Evolutionary conservation across 345 rosid genomes (phyloP).

Genomic region (Rhizophora mangle): DNA sequence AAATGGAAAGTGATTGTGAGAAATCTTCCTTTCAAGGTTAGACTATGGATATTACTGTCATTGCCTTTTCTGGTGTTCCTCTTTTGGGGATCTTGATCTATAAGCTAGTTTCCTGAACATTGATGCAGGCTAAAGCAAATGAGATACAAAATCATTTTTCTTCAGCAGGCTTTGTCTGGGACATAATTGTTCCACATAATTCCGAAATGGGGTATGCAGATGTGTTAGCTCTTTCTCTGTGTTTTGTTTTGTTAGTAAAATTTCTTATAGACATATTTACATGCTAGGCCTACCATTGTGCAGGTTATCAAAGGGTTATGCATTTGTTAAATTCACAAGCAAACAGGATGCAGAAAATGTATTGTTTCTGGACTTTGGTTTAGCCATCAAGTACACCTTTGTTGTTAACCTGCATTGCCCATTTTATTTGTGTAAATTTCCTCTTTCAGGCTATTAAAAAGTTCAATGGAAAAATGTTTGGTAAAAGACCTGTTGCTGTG

Average conservation of each 20-base stretch:
- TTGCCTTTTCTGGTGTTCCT: slow-evolving; percentile 10
- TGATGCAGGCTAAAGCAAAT: slow-evolving; percentile 59
- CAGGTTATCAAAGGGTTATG: slow-evolving; percentile 91
- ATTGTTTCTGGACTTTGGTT: slow-evolving; percentile 25
- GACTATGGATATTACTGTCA: slow-evolving; percentile 13
- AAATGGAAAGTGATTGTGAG: slow-evolving; percentile 93
- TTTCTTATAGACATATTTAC: slow-evolving; percentile 5
- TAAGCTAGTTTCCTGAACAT: slow-evolving; percentile 12
- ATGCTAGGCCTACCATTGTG: slow-evolving; percentile 20
- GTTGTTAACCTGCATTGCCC: slow-evolving; percentile 5
- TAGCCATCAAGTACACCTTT: background rate
- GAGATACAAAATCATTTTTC: slow-evolving; percentile 64
- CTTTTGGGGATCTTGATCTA: slow-evolving; percentile 7
- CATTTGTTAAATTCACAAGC: slow-evolving; percentile 89
- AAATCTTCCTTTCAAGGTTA: slow-evolving; percentile 90
- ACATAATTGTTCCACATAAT: slow-evolving; percentile 70
- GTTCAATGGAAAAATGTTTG: slow-evolving; percentile 76
- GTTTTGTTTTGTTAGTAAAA: background rate
- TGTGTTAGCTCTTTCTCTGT: background rate
- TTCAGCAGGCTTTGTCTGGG: slow-evolving; percentile 90
- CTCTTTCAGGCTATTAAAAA: slow-evolving; percentile 72
- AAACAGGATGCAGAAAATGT: slow-evolving; percentile 88
- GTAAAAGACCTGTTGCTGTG: slow-evolving; percentile 79
- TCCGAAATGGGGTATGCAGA: slow-evolving; percentile 65
- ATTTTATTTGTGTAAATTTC: slow-evolving; percentile 13